Evolutionary conservation across 495 filamentous ascomycete genomes (phyloP), one percentile per base, ranked within the genome.

Genomic region (Neohortaea acidophila): DNA sequence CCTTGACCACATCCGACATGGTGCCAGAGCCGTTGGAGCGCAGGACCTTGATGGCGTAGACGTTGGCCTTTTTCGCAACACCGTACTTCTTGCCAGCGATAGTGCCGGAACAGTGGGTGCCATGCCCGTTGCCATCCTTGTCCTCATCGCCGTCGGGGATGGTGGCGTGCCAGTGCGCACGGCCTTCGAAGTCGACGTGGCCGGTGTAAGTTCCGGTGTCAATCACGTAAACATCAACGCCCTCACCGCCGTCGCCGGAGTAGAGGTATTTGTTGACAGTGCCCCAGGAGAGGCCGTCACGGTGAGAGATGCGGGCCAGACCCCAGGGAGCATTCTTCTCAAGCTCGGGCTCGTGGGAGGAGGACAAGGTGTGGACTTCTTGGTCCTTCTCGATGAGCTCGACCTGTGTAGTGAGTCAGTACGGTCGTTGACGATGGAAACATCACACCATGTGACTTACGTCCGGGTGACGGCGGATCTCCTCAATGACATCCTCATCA

Each of bases 231-330:
- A 85, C 91, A 67, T 99, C 91, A 54, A 99, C 89, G 61, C 91
- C 91, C 65, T 94, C 86, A 56, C 91, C 91, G 55, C 83, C 86
- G 29, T 91, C 78, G 29, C 72, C 74, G 20, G 86, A 72, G 56
- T 87, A 96, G 11, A 94, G 70, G 64, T 96, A 99, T 66, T 96
- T 96, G 71, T 93, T 94, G 71, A 87, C 96, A 58, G 73, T 84
- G 45, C 79, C 78, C 59, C 94, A 94, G 54, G 69, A 71, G 44
- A 99, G 73, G 50, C 67, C 63, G 44, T 91, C 69, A 38, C 92
- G 81, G 65, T 96, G 87, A 15, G 91, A 99, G 63, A 99, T 82
- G 73, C 91, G 81, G 34, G 91, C 91, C 39, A 99, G 66, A 64
- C 91, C 91, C 91, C 91, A 99, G 12, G 91, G 91, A 27, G 91